Evolutionary conservation across 2,329 filamentous ascomycete genomes (phyloP).

Genomic region (Byssothecium circinans): DNA sequence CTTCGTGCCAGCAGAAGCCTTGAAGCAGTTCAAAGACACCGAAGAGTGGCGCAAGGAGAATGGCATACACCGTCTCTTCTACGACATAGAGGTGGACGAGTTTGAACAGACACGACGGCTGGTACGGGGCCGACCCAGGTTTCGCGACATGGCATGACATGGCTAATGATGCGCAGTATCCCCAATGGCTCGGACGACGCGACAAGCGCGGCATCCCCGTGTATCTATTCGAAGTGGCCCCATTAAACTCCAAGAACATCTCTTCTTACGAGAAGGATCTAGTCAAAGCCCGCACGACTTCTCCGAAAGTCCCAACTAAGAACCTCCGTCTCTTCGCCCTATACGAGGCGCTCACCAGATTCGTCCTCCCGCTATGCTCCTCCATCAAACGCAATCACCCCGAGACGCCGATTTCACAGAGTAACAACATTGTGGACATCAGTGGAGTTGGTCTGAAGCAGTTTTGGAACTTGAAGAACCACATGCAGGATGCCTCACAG

Average conservation of each 20-base stretch:
- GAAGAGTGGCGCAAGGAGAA: constrained; percentile 85
- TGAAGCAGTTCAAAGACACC: constrained; percentile 81
- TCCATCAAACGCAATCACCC: constrained; percentile 73
- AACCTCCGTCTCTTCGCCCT: constrained; percentile 86
- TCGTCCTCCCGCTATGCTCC: constrained; percentile 82
- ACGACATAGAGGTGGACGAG: constrained; percentile 80
- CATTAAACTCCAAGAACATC: constrained; percentile 81
- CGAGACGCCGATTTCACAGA: constrained; percentile 85
- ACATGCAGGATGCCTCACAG: constrained; percentile 90
- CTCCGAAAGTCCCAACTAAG: constrained; percentile 70
- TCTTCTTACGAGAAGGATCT: constrained; percentile 71
- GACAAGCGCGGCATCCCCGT: constrained; percentile 90
- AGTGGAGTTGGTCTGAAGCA: constrained; percentile 84
- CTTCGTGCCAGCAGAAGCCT: constrained; percentile 77
- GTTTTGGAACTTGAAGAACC: constrained; percentile 91
- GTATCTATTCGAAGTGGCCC: constrained; percentile 85
- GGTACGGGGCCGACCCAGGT: constrained; percentile 51
- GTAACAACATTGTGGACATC: constrained; percentile 94
- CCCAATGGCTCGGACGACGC: constrained; percentile 90
- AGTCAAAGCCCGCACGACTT: constrained; percentile 57
- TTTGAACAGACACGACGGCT: constrained; percentile 79
- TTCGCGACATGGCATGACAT: constrained; percentile 5
- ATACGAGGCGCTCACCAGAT: constrained; percentile 89
- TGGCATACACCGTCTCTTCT: constrained; percentile 76
- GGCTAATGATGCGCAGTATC: constrained; percentile 63